Evolutionary conservation across 192 early-diverging fungal species (phyloP).

Genomic region (Phycomyces nitens): DNA sequence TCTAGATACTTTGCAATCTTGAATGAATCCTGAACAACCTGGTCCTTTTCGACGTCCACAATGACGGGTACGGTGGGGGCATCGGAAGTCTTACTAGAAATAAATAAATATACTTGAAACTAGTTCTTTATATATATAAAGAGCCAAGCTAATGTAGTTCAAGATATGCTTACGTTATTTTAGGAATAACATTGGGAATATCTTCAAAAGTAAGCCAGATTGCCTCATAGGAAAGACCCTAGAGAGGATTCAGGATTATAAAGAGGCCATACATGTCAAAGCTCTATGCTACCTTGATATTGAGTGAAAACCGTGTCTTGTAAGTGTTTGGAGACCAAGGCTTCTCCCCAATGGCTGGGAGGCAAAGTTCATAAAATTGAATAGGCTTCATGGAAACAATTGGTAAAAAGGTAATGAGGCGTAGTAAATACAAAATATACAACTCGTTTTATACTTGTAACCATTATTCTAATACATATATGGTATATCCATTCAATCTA

Average conservation of each 20-base stretch:
- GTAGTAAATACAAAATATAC: background rate
- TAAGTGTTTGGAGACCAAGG: conserved; percentile 27
- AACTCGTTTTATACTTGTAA: too few relatives aligned
- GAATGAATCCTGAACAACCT: conserved; percentile 45
- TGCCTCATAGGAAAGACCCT: conserved; percentile 23
- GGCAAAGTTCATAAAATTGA: conserved; percentile 19
- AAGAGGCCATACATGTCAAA: too few relatives aligned
- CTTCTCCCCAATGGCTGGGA: background rate
- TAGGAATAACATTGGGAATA: conserved; percentile 11
- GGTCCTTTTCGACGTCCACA: conserved; percentile 12
- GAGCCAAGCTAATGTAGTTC: too few relatives aligned
- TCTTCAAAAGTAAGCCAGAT: conserved; percentile 18
- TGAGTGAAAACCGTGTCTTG: conserved; percentile 22
- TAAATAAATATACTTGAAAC: too few relatives aligned
- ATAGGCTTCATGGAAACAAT: conserved; percentile 16
- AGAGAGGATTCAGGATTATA: background rate
- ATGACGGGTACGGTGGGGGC: conserved; percentile 42
- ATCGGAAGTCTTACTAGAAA: conserved; percentile 10
- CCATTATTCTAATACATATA: too few relatives aligned
- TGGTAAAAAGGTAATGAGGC: background rate
- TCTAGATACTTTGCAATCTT: conserved; percentile 59
- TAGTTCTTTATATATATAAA: too few relatives aligned
- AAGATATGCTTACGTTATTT: conserved; percentile 11
- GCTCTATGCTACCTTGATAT: conserved; percentile 32
- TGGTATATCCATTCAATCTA: too few relatives aligned